Conservation (phyloP, 176 grass and related monocot genomes). For the Melocanna baccifera region DNA sequence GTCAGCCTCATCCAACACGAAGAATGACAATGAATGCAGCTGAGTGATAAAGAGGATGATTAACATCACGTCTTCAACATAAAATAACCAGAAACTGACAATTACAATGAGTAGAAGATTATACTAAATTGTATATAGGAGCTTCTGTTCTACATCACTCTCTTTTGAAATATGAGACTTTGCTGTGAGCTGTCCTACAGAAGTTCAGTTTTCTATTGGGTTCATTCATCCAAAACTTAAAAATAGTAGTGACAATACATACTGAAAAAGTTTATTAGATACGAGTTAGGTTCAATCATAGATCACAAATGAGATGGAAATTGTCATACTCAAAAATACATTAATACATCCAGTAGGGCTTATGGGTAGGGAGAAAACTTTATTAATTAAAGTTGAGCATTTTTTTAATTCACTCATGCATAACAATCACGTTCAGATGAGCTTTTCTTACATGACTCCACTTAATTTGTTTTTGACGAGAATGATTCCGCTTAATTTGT, state of each 20-base stretch:
- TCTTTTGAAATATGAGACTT: neutral
- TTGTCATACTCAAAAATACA: neutral
- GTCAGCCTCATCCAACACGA: constrained; percentile 93
- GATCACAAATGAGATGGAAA: neutral
- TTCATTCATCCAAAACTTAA: neutral
- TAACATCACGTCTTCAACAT: constrained; percentile 5
- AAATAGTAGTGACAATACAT: neutral
- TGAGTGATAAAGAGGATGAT: constrained; percentile 34
- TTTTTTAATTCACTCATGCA: neutral
- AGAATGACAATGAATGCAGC: constrained; percentile 89
- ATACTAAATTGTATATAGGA: neutral
- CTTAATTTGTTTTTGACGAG: neutral
- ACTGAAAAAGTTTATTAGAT: neutral
- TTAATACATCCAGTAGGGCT: neutral
- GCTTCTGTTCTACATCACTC: neutral
- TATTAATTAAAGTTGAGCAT: neutral
- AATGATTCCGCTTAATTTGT: neutral
- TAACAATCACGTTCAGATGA: neutral
- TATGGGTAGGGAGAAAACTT: neutral
- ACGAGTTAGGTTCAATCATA: constrained; percentile 7
- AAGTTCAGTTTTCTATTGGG: neutral
- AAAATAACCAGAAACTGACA: constrained; percentile 7
- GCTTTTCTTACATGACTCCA: neutral
- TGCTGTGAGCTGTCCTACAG: neutral
- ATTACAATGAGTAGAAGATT: neutral